Evolutionary conservation across 2,329 filamentous ascomycete genomes (phyloP).

Genomic region (Macrophomina phaseolina): DNA sequence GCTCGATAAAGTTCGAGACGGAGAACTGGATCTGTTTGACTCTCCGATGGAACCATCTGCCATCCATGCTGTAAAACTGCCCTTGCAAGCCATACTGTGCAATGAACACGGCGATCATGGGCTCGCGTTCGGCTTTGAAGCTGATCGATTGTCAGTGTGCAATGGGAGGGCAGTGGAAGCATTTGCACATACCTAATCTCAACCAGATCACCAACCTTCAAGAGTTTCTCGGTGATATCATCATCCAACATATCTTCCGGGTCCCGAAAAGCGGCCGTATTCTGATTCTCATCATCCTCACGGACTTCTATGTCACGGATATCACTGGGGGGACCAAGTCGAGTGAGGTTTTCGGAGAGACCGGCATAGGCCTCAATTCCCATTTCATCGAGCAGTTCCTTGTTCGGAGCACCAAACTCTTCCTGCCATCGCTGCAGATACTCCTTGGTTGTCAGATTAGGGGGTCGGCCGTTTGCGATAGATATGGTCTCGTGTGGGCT

Average conservation of each 20-base stretch:
- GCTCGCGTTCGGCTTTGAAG: constrained; percentile 37
- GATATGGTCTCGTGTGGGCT: background rate
- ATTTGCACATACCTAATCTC: constrained; percentile 45
- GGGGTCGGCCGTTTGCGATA: background rate
- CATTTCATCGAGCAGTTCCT: constrained; percentile 40
- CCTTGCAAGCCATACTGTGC: constrained; percentile 46
- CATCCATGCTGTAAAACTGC: constrained; percentile 59
- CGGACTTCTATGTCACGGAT: background rate
- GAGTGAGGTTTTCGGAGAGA: constrained; percentile 29
- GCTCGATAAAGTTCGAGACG: constrained; percentile 56
- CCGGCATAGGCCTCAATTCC: constrained; percentile 23
- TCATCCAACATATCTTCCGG: constrained; percentile 36
- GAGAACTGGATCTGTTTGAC: constrained; percentile 53
- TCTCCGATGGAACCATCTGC: constrained; percentile 52
- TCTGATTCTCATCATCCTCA: background rate
- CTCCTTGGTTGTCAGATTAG: constrained; percentile 34
- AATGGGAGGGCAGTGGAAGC: background rate
- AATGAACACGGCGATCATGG: constrained; percentile 58
- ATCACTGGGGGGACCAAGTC: background rate
- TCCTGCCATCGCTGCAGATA: constrained; percentile 51
- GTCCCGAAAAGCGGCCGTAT: constrained; percentile 31
- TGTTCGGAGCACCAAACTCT: constrained; percentile 43
- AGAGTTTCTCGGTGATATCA: constrained; percentile 43
- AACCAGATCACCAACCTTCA: constrained; percentile 56
- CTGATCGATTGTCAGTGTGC: background rate